These are phyloP conservation scores for Calocera viscosa DNA, from an alignment of 768 basidiomycete species.

Conservation along the genomic window DNA sequence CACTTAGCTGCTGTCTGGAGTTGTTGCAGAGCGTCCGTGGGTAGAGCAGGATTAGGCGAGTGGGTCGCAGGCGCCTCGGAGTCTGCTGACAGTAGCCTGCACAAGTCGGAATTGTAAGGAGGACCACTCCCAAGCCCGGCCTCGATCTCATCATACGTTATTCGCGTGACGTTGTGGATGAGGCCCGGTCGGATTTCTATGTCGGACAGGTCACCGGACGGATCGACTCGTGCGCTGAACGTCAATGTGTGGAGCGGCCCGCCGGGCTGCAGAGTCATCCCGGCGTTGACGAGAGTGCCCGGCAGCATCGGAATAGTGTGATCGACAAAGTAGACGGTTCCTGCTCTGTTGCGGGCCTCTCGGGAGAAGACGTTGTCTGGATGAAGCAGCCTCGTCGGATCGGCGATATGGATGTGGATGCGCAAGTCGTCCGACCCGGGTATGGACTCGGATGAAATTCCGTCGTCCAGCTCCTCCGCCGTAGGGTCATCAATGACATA, in stretches of 20 bases:
- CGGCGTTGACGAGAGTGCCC: conserved; percentile 35
- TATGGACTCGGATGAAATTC: conserved; percentile 67
- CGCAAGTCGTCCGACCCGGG: conserved; percentile 51
- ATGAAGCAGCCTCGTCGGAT: conserved; percentile 70
- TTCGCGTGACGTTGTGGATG: conserved; percentile 49
- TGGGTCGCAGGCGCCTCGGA: too few species aligned
- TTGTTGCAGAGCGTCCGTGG: too few species aligned
- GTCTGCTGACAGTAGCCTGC: too few species aligned
- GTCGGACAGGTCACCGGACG: conserved; percentile 53
- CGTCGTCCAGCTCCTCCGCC: conserved; percentile 89
- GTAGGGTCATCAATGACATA: conserved; percentile 73
- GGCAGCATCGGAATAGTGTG: conserved; percentile 66
- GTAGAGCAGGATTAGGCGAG: too few species aligned
- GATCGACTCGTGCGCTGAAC: conserved; percentile 62
- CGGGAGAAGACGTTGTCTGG: conserved; percentile 51
- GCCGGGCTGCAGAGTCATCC: conserved; percentile 22
- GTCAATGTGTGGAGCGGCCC: conserved; percentile 51
- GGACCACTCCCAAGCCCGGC: conserved; percentile 28
- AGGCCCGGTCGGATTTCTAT: conserved; percentile 57
- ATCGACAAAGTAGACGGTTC: conserved; percentile 54
- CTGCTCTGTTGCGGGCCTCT: conserved; percentile 40
- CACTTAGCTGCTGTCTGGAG: too few species aligned
- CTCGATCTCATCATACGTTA: conserved; percentile 63
- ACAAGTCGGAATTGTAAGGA: neutral
- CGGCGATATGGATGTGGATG: conserved; percentile 88